A percentile compares a stretch with the other conserved stretches of the same genome.
phyloP scores from a whole-genome alignment of 2,329 filamentous ascomycete species.

The Fusarium secorum region DNA sequence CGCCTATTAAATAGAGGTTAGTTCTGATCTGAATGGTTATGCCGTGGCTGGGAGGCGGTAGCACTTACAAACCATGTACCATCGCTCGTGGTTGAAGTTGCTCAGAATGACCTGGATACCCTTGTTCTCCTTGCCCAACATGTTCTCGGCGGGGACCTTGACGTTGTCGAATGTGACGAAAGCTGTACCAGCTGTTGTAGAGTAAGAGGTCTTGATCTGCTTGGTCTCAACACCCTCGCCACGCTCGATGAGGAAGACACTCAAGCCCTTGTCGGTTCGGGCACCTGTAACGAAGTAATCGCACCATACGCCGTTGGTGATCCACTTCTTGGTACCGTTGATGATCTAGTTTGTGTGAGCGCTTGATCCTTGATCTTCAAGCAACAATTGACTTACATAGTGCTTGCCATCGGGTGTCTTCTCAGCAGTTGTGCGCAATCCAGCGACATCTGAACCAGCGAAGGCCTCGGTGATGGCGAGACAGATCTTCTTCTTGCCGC shows the following conservation, averaged over 20 bases:
- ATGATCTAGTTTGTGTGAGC: slow-evolving; percentile 52
- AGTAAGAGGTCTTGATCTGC: slow-evolving; percentile 83
- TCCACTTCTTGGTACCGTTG: slow-evolving; percentile 85
- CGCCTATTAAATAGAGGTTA: slow-evolving; percentile 48
- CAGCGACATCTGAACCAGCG: slow-evolving; percentile 80
- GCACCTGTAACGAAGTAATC: slow-evolving; percentile 88
- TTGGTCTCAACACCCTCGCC: slow-evolving; percentile 79
- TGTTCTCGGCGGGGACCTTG: slow-evolving; percentile 80
- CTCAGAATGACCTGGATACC: slow-evolving; percentile 83
- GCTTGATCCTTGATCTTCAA: background rate
- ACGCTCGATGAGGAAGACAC: slow-evolving; percentile 77
- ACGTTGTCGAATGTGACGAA: slow-evolving; percentile 87
- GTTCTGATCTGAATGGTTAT: background rate
- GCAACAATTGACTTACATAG: slow-evolving; percentile 60
- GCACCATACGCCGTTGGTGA: slow-evolving; percentile 80
- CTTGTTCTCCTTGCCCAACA: slow-evolving; percentile 84
- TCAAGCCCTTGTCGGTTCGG: slow-evolving; percentile 79
- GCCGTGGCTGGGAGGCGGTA: background rate
- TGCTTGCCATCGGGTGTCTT: slow-evolving; percentile 79
- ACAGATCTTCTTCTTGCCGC: slow-evolving; percentile 86
- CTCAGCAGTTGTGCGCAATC: slow-evolving; percentile 78
- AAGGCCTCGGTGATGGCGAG: slow-evolving; percentile 90
- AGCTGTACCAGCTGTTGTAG: slow-evolving; percentile 77
- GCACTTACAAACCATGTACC: slow-evolving; percentile 72
- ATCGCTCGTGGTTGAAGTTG: slow-evolving; percentile 91